Base-by-base conservation (phyloP, 2,329 filamentous ascomycete genomes). In the Trichoderma hamatum region DNA sequence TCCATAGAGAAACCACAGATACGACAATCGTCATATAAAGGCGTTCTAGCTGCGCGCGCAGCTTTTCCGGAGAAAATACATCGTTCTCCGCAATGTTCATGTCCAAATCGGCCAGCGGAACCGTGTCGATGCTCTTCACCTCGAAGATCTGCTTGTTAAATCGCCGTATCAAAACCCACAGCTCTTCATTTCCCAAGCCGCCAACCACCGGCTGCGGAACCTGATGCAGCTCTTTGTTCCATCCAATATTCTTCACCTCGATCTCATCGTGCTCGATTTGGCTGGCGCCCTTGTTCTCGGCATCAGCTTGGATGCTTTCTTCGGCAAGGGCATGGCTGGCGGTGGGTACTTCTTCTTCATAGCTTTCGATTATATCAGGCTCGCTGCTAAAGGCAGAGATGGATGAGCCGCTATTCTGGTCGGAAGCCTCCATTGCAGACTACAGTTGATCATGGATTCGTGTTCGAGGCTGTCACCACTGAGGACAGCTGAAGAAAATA, bases 41-140 rank as follows among this genome's bases (percentile, higher is more conserved):
- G 16, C 93, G 85, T 79, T 96, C 93, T 4, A 96, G 77, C 65
- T 91, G 93, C 2, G 90, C 88, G 13, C 93, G 86, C 55, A 96
- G 82, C 80, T 96, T 96, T 75, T 96, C 92, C 0, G 93, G 92
- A 0, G 91, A 92, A 77, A 96, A 96, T 69, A 94, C 91, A 72
- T 96, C 92, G 66, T 95, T 90, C 49, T 94, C 90, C 5, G 92
- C 90, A 68, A 93, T 90, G 73, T 94, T 93, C 69, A 96, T 84
- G 77, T 96, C 93, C 46, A 97, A 81, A 16, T 89, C 88, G 6
- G 90, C 91, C 1, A 91, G 85, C 0, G 80, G 80, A 0, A 75
- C 69, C 46, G 79, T 74, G 0, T 78, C 73, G 10, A 90, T 87
- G 32, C 90, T 88, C 76, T 92, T 93, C 73, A 96, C 91, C 79